Base-by-base conservation (phyloP, 495 filamentous ascomycete genomes). In the Parachaetomium inaequale region DNA sequence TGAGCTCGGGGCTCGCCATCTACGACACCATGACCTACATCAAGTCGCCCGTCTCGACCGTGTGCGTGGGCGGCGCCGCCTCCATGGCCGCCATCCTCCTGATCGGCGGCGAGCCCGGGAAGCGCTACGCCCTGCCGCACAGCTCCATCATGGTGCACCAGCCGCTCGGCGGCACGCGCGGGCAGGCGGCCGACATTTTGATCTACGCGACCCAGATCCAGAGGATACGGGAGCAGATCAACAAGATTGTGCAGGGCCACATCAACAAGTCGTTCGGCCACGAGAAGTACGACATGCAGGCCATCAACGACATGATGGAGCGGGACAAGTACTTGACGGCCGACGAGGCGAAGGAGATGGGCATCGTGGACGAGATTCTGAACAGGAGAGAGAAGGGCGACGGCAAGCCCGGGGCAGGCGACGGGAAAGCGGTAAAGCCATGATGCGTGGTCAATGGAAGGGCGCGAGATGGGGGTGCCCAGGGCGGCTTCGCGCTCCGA, bases 21-120 rank as follows among this genome's bases (percentile, higher is more conserved):
- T 98, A 98, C 80, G 94, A 98, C 74, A 98, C 95, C 53, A 98
- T 98, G 93, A 87, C 87, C 62, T 98, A 98, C 77, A 98, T 98
- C 75, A 85, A 85, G 62, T 89, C 89, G 5, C 91, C 94, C 11
- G 91, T 98, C 5, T 88, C 87, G 45, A 98, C 94, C 3, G 96
- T 98, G 64, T 98, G 95, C 73, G 82, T 98, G 25, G 94, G 94
- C 6, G 92, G 95, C 72, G 94, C 94, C 0, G 93, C 94, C 4
- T 91, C 87, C 21, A 98, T 98, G 94, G 94, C 93, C 54, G 91
- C 88, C 2, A 81, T 97, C 23, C 82, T 98, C 0, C 84, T 98
- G 4, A 87, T 88, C 59, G 94, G 94, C 43, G 94, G 94, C 14
- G 81, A 89, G 49, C 78, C 88, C n/a, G 91, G 91, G 40, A 90